Evolutionary conservation across 805 yeast genomes (phyloP).

Genomic region (Barnettozyma sucrosica): DNA sequence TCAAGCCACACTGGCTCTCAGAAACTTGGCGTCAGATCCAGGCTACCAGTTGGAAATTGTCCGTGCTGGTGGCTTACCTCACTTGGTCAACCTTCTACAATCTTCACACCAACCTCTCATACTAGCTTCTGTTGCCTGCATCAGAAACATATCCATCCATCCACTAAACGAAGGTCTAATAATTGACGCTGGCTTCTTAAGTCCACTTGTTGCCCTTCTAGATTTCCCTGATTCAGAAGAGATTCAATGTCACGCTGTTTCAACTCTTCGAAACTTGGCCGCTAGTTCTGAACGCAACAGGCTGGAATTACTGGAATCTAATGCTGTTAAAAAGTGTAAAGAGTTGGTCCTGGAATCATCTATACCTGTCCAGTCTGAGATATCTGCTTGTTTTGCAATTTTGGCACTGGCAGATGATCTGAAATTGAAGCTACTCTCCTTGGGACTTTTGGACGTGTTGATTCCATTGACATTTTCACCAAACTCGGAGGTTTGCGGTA

Average conservation of each 20-base stretch:
- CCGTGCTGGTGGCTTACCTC: constrained; percentile 91
- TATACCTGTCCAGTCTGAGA: constrained; percentile 91
- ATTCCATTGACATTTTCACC: constrained; percentile 85
- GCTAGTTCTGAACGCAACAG: constrained; percentile 93
- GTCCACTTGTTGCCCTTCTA: constrained; percentile 80
- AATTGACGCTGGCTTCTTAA: constrained; percentile 93
- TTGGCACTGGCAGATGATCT: constrained; percentile 94
- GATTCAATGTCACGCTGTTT: constrained; percentile 96
- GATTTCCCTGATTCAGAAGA: constrained; percentile 88
- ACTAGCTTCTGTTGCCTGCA: constrained; percentile 96
- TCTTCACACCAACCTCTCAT: constrained; percentile 88
- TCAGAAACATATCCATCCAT: constrained; percentile 93
- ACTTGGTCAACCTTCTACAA: constrained; percentile 82
- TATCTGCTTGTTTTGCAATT: constrained; percentile 95
- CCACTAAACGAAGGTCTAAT: constrained; percentile 94
- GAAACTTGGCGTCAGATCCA: constrained; percentile 94
- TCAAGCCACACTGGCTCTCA: constrained; percentile 93
- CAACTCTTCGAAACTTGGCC: constrained; percentile 91
- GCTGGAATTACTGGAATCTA: constrained; percentile 86
- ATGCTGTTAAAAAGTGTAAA: constrained; percentile 91
- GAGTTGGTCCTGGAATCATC: constrained; percentile 81
- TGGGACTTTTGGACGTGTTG: constrained; percentile 81
- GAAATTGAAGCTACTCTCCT: constrained; percentile 73
- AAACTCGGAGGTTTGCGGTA: constrained; percentile 95
- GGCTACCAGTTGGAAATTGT: constrained; percentile 95